phyloP scores from a whole-genome alignment of 495 filamentous ascomycete genomes.

The Glutinoglossum americanum region DNA sequence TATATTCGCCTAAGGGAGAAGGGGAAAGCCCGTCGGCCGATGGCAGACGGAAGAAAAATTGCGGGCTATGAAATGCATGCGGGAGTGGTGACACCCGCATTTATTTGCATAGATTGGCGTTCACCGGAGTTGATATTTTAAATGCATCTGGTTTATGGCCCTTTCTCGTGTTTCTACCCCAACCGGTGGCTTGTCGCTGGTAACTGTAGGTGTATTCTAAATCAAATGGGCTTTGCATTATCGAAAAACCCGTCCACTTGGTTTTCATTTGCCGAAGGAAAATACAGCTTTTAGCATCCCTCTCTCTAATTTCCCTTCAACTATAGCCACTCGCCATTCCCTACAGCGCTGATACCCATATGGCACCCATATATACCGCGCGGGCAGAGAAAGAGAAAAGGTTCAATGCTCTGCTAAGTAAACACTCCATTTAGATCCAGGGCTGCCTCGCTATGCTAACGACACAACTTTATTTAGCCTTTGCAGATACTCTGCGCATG shows the following conservation, averaged over 20 bases:
- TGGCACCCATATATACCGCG: constrained; percentile 4
- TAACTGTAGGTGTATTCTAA: background rate
- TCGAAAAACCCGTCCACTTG: too few species aligned
- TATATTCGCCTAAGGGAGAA: background rate
- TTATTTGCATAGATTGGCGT: background rate
- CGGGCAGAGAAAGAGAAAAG: constrained; percentile 11
- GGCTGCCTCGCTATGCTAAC: background rate
- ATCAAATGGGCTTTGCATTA: background rate
- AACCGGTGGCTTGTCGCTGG: background rate
- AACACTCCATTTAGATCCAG: background rate
- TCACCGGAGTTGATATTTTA: background rate
- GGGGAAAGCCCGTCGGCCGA: background rate
- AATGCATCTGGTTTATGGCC: background rate
- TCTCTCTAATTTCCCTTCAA: background rate
- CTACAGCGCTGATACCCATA: background rate
- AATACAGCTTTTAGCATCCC: background rate
- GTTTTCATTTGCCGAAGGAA: too few species aligned
- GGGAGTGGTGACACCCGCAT: background rate
- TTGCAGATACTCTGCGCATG: background rate
- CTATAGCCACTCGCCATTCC: background rate
- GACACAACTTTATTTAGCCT: background rate
- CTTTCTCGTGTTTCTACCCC: background rate
- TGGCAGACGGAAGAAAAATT: background rate
- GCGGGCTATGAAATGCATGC: background rate
- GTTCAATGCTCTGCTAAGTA: constrained; percentile 10